These are phyloP conservation scores for Peterozyma toletana DNA, from an alignment of 805 yeast species.

Conservation along the genomic window DNA sequence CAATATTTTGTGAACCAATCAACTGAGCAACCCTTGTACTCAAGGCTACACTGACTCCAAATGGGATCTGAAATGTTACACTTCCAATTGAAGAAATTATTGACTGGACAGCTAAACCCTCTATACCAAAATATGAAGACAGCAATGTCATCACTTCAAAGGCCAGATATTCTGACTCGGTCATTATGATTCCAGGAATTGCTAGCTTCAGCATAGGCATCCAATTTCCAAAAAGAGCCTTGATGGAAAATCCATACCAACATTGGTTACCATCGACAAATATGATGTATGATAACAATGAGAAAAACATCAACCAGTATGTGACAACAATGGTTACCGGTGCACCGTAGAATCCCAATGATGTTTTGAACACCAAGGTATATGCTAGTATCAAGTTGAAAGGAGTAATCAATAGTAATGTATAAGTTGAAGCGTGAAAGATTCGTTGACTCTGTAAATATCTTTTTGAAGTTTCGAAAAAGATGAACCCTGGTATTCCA, in stretches of 20 bases:
- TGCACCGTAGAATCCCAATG: slow-evolving; percentile 66
- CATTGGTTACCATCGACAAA: slow-evolving; percentile 60
- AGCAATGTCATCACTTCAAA: slow-evolving; percentile 47
- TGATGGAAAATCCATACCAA: slow-evolving; percentile 53
- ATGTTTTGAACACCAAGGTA: slow-evolving; percentile 52
- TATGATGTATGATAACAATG: slow-evolving; percentile 46
- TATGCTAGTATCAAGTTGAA: slow-evolving; percentile 61
- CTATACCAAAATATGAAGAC: slow-evolving; percentile 45
- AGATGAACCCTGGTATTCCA: slow-evolving; percentile 68
- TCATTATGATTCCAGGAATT: slow-evolving; percentile 46
- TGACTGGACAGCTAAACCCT: slow-evolving; percentile 48
- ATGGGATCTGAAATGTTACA: slow-evolving; percentile 45
- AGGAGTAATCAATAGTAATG: slow-evolving; percentile 63
- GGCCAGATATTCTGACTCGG: slow-evolving; percentile 49
- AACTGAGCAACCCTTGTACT: slow-evolving; percentile 50
- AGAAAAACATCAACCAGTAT: slow-evolving; percentile 60
- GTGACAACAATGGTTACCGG: slow-evolving; percentile 67
- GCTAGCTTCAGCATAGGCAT: slow-evolving; percentile 35
- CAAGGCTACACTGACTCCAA: slow-evolving; percentile 48
- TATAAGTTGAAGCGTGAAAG: slow-evolving; percentile 72
- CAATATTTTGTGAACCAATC: slow-evolving; percentile 33
- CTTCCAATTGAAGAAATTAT: slow-evolving; percentile 46
- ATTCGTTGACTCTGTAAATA: slow-evolving; percentile 73
- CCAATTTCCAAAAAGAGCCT: slow-evolving; percentile 26
- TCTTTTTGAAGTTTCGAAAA: slow-evolving; percentile 66